A percentile compares a stretch with the other conserved stretches of the same genome.
Conservation (phyloP, 2,329 filamentous ascomycete species). For the Phoma sp. region DNA sequence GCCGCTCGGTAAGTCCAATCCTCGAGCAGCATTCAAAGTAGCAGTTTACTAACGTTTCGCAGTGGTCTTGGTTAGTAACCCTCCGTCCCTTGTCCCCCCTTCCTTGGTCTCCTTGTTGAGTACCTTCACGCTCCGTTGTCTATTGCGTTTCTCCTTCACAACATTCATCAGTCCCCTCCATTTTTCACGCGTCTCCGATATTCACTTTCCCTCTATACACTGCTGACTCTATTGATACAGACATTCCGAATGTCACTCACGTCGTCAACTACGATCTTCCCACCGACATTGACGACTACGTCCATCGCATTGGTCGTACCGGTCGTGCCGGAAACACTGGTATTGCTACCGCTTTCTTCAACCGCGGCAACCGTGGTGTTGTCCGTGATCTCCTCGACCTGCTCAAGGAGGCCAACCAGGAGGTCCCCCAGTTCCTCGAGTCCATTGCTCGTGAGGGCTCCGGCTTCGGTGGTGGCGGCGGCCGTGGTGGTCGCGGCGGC, state of each 20-base stretch:
- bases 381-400: constrained; percentile 97
- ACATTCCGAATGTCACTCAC: constrained; percentile 96
- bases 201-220: too few species aligned
- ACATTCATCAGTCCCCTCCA: background rate
- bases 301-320: constrained; percentile 99
- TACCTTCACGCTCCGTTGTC: background rate
- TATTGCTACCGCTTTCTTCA: constrained; percentile 99
- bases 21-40: too few species aligned
- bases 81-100: background rate
- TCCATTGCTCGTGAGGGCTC: constrained; percentile 95
- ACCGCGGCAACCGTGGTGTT: constrained; percentile 97
- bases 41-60: too few species aligned
- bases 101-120: background rate
- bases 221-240: constrained; percentile 43
- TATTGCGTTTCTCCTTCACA: background rate
- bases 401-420: constrained; percentile 98
- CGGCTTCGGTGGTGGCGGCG: constrained; percentile 76
- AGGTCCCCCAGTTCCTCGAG: constrained; percentile 92
- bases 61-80: constrained; percentile 10
- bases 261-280: constrained; percentile 99
- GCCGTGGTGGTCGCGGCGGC: constrained; percentile 67
- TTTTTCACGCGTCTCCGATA: background rate
- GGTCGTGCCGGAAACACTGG: constrained; percentile 99
- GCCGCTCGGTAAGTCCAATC: constrained; percentile 65
- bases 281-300: constrained; percentile 97